phyloP scores from a whole-genome alignment of 2,329 filamentous ascomycete genomes.

The Ceratocystis albifundus region DNA sequence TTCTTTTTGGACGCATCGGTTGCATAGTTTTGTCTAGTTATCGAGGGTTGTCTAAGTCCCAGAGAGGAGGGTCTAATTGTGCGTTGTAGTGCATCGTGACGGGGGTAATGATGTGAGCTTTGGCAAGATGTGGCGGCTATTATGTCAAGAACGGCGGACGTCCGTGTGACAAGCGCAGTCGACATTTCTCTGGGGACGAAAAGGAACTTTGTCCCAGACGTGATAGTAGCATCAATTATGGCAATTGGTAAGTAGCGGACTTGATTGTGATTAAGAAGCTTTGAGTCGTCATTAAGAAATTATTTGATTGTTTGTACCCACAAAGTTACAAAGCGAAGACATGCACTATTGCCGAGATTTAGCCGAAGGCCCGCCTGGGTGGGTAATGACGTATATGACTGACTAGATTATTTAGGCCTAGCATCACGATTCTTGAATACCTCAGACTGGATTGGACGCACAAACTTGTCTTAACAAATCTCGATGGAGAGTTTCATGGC shows the following conservation, averaged over 20 bases:
- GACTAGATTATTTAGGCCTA: background rate
- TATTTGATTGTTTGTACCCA: background rate
- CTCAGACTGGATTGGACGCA: background rate
- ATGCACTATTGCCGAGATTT: background rate
- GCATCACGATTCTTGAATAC: background rate
- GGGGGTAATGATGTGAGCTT: background rate
- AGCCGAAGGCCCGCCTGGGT: background rate
- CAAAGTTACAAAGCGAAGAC: background rate
- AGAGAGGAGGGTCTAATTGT: background rate
- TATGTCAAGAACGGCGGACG: constrained; percentile 2
- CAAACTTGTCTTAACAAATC: background rate
- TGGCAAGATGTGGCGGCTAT: background rate
- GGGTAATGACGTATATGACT: background rate
- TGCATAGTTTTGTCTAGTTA: background rate
- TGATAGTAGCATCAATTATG: constrained; percentile 2
- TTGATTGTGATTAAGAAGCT: background rate
- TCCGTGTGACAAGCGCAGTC: background rate
- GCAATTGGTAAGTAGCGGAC: too few relatives aligned
- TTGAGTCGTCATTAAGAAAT: background rate
- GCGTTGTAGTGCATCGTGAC: background rate
- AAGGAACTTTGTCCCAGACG: background rate
- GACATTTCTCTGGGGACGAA: constrained; percentile 1
- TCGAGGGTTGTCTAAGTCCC: background rate
- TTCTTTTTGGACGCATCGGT: background rate
- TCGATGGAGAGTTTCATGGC: background rate